Evolutionary conservation across 345 rosid genomes (phyloP), one percentile per base, ranked within the genome.

Genomic region (Mallotus nudiflorus): DNA sequence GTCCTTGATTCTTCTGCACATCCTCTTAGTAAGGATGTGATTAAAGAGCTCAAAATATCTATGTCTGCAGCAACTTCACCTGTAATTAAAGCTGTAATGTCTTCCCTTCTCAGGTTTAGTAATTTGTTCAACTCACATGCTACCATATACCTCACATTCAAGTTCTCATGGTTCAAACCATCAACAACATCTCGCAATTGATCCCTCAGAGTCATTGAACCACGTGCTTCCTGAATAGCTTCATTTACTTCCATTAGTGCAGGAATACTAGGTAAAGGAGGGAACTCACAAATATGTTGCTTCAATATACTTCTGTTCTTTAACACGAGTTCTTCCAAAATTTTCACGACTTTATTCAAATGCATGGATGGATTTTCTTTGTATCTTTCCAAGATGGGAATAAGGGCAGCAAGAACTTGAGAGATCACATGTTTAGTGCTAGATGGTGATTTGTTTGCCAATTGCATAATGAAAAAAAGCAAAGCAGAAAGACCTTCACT

Each of bases 1-100:
- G 97, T 91, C 78, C 98, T 88, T 44, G 98, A 94, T 82, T 94
- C 96, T 89, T 94, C 98, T 57, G 98, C 93, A 80, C 97, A 94
- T 67, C 98, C 98, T 74, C 86, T 84, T 45, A 94, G 85, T 77
- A 94, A 84, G 71, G 96, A 87, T 72, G 88, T 82, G 71, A 94
- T 87, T 81, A 94, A 78, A 53, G 93, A 86, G 82, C 89, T 94
- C 83, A 94, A 71, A 63, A 85, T 80, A 73, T 91, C 98, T 91
- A 91, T 84, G 75, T 90, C 93, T 31, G 91, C 82, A 73, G 77
- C 80, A 72, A 83, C 89, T 80, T 91, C 98, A 66, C 89, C 93
- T 40, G 83, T 82, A 51, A 94, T 77, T 75, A 94, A 67, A 77
- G 87, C 85, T 73, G 93, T 80, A 75, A 91, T 86, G 71, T 88